phyloP scores from a whole-genome alignment of 176 grass and related monocot genomes.

The Zizania latifolia region DNA sequence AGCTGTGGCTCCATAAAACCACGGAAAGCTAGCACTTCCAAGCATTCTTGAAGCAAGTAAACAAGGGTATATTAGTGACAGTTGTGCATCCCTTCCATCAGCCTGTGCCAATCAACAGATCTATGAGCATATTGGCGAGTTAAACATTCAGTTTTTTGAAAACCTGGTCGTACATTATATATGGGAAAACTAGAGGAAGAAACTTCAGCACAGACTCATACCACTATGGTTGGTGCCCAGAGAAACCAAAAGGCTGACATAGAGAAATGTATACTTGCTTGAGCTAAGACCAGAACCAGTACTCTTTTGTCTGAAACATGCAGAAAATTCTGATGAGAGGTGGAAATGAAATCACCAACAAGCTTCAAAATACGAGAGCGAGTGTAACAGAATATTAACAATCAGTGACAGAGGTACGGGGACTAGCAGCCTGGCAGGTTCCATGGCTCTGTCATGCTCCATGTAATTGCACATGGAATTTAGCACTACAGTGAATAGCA shows the following conservation, averaged over 20 bases:
- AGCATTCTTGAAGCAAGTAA: conserved; percentile 88
- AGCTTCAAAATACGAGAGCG: neutral
- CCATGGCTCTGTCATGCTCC: neutral
- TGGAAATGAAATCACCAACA: neutral
- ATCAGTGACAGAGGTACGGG: neutral
- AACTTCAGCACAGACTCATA: conserved; percentile 31
- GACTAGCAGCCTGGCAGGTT: neutral
- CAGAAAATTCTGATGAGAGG: conserved; percentile 12
- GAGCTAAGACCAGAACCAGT: conserved; percentile 68
- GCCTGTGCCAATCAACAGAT: conserved; percentile 50
- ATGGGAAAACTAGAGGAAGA: neutral
- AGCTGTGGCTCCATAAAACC: conserved; percentile 51
- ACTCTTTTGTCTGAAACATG: conserved; percentile 90
- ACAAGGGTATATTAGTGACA: conserved; percentile 71
- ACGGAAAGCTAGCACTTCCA: conserved; percentile 63
- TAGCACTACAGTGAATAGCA: too few relatives aligned
- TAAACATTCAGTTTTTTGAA: neutral
- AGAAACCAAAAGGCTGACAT: conserved; percentile 72
- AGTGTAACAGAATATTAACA: neutral
- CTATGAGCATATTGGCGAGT: neutral
- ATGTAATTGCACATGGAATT: too few relatives aligned
- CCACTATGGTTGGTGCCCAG: conserved; percentile 90
- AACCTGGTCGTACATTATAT: neutral
- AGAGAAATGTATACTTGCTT: conserved; percentile 85
- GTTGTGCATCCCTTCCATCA: conserved; percentile 63